Base-by-base conservation (phyloP, 2,329 filamentous ascomycete genomes). In the Trichoderma koningii region DNA sequence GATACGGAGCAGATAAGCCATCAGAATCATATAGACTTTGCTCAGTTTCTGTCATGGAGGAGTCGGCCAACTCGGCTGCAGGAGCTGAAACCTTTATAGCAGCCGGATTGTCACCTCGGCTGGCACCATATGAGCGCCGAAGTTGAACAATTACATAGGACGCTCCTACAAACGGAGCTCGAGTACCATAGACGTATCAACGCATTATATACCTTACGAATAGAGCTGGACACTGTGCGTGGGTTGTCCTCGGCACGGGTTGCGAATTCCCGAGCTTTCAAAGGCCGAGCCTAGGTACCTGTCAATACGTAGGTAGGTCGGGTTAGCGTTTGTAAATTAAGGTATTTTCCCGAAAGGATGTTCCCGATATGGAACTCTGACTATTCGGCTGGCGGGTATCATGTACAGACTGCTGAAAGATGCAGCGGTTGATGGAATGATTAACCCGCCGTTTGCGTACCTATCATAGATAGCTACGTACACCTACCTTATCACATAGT, bases 281-380 rank as follows among this genome's bases (percentile, higher is more conserved):
- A 56, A 56, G 42, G 34, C 53, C 53, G 53, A 56, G 53, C 19
- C 21, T n/a, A n/a, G n/a, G n/a, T n/a, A 26, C 28, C 21, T 23
- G 21, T 26, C 12, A 19, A 55, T 9, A 0, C n/a, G n/a, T n/a
- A n/a, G n/a, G n/a, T n/a, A n/a, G n/a, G n/a, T n/a, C n/a, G 3
- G 19, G 14, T 12, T 9, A 26, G 10, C 23, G 26, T 55, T 55
- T 23, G 21, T 23, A 23, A 23, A 3, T 23, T 23, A 23, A 23
- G 3, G 21, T 23, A 15, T n/a, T 5, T 28, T 28, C 53, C 34
- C n/a, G 6, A 23, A 19, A 38, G 23, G 0, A n/a, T 41, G n/a
- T 41, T 19, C 19, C 52, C 34, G 21, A 15, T 56, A 52, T 5
- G 5, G n/a, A 52, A 34, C 19, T 34, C 17, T 34, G 28, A 1